Conservation (phyloP, 306 rosid genomes). For the Acacia melanoxylon region DNA sequence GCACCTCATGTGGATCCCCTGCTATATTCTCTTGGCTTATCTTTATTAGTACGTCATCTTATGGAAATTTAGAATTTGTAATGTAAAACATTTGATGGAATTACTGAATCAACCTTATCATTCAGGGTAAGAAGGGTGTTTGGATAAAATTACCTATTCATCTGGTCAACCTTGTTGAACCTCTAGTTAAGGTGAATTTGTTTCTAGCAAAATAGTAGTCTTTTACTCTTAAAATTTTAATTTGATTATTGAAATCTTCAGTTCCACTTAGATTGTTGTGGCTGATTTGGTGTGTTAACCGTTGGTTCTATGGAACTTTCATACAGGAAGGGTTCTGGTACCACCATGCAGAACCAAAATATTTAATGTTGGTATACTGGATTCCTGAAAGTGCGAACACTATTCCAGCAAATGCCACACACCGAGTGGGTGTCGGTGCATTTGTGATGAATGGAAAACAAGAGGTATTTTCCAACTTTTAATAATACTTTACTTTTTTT, state of each 20-base stretch:
- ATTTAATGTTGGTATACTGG: constrained; percentile 87
- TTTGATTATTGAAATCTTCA: constrained; percentile 1
- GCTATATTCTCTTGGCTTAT: background rate
- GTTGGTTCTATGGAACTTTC: background rate
- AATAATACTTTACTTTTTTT: background rate
- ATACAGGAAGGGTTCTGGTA: constrained; percentile 85
- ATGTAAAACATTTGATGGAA: constrained; percentile 20
- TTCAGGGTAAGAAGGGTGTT: constrained; percentile 78
- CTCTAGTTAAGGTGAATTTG: constrained; percentile 61
- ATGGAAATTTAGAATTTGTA: constrained; percentile 4
- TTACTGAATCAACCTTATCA: constrained; percentile 31
- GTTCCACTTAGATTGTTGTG: background rate
- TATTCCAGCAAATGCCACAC: constrained; percentile 82
- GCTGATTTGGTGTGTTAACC: background rate
- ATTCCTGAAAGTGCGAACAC: constrained; percentile 58
- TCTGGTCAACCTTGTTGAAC: constrained; percentile 63
- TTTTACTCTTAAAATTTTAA: background rate
- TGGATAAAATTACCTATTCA: constrained; percentile 82
- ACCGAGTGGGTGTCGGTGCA: constrained; percentile 75
- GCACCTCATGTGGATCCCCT: no score
- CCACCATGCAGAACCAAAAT: constrained; percentile 87
- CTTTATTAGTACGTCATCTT: background rate
- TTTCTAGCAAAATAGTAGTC: background rate
- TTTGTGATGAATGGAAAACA: constrained; percentile 63
- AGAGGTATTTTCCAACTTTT: constrained; percentile 54